A percentile compares a stretch with the other conserved stretches of the same genome.
phyloP scores from a whole-genome alignment of 139 green algal genomes.

The Auxenochlorella pyrenoidosa region DNA sequence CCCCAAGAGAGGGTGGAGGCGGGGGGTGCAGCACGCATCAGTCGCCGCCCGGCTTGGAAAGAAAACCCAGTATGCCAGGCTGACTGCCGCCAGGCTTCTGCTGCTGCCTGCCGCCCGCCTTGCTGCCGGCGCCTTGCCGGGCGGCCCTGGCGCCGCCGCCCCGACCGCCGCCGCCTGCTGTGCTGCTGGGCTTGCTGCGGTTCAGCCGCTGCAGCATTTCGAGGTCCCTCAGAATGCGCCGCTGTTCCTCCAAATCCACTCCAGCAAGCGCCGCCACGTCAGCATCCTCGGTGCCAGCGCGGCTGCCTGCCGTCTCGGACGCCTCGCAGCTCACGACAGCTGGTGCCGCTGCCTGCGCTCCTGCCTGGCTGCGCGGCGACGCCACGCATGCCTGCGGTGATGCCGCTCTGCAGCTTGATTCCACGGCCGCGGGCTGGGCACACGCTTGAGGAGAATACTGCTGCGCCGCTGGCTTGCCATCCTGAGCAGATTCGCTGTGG shows the following conservation, averaged over 20 bases:
- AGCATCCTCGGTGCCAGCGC: not conserved
- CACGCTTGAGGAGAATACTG: not conserved
- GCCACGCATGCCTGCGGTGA: not conserved
- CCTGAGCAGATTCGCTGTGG: no score
- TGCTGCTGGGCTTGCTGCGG: not conserved
- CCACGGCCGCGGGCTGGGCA: not conserved
- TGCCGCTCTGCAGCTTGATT: not conserved
- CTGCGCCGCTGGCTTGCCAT: not conserved
- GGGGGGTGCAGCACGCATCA: no score
- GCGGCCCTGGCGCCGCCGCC: not conserved
- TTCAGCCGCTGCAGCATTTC: conserved; percentile 3
- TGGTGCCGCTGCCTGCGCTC: not conserved
- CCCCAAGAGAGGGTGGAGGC: no score
- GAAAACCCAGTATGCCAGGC: no score
- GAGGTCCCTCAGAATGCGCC: not conserved
- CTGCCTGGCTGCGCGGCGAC: not conserved
- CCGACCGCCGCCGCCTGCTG: not conserved
- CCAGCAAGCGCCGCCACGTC: not conserved
- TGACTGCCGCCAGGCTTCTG: no score
- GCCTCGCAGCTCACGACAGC: not conserved
- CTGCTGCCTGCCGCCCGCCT: not conserved
- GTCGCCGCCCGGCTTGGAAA: no score
- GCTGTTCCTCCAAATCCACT: conserved; percentile 4
- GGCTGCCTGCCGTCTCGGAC: not conserved
- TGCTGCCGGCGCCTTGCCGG: not conserved